These are phyloP conservation scores for Triticum turgidum DNA, from an alignment of 176 grass and related monocot genomes.

Conservation along the genomic window DNA sequence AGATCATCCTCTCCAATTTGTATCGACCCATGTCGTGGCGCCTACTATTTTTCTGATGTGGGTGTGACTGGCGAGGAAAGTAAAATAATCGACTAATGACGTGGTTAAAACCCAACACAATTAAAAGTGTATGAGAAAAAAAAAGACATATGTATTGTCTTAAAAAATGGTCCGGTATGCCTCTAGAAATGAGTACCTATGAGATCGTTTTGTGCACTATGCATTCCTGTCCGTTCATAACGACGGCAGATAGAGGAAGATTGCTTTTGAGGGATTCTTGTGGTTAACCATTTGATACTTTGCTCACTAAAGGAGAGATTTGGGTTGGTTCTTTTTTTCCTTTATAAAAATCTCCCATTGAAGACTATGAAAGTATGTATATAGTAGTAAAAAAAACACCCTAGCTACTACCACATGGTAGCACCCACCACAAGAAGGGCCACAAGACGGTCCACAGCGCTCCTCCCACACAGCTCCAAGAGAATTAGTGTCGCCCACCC, in stretches of 20 bases:
- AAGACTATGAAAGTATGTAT: background rate
- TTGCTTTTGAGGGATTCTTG: background rate
- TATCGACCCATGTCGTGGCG: too few species aligned
- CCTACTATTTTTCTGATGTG: too few species aligned
- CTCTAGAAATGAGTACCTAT: too few species aligned
- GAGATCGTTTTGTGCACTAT: too few species aligned
- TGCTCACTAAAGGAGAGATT: background rate
- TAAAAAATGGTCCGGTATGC: too few species aligned
- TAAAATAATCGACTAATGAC: background rate
- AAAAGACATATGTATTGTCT: too few species aligned
- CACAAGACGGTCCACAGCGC: conserved; percentile 1
- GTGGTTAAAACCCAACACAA: background rate
- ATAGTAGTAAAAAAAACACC: background rate
- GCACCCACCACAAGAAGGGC: background rate
- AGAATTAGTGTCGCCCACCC: background rate
- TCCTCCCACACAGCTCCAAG: conserved; percentile 3
- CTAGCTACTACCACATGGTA: background rate
- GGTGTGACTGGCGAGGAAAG: too few species aligned
- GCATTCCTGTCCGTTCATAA: too few species aligned
- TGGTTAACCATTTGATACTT: background rate
- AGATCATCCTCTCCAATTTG: too few species aligned
- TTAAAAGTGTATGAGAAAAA: background rate
- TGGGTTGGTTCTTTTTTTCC: background rate
- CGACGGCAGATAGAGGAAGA: too few species aligned
- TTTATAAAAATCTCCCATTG: background rate